A percentile compares a stretch with the other conserved stretches of the same genome.
Conservation (phyloP, 805 yeast species). For the Candida coleopterorum region DNA sequence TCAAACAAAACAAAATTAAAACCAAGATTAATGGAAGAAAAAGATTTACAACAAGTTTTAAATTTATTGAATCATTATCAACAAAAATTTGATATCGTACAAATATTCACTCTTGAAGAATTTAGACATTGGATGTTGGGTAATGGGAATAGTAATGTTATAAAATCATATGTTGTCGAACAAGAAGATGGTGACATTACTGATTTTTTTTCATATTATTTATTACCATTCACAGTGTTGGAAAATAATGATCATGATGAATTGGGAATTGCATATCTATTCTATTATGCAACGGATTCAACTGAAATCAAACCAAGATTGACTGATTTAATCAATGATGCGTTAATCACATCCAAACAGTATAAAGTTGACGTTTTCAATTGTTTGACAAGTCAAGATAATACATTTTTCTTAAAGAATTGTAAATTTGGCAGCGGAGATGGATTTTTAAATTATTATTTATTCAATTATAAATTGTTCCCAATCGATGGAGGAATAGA, state of each 20-base stretch:
- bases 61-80: slow-evolving; percentile 61
- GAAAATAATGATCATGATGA: slow-evolving; percentile 57
- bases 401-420: slow-evolving; percentile 73
- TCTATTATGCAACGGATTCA: slow-evolving; percentile 79
- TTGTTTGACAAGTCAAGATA: slow-evolving; percentile 88
- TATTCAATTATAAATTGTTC: slow-evolving; percentile 84
- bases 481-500: slow-evolving; percentile 80
- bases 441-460: slow-evolving; percentile 83
- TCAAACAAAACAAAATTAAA: slow-evolving; percentile 45
- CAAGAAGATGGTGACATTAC: slow-evolving; percentile 61
- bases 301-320: slow-evolving; percentile 60
- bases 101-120: slow-evolving; percentile 63
- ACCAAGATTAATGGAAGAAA: slow-evolving; percentile 49
- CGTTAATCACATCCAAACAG: slow-evolving; percentile 67
- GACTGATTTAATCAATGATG: slow-evolving; percentile 59
- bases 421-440: slow-evolving; percentile 92
- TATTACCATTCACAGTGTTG: slow-evolving; percentile 82
- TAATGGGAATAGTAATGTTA: slow-evolving; percentile 42
- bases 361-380: slow-evolving; percentile 84
- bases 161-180: slow-evolving; percentile 76
- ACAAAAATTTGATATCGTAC: slow-evolving; percentile 66
- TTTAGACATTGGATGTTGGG: slow-evolving; percentile 80
- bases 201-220: slow-evolving; percentile 86
- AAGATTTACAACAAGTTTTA: slow-evolving; percentile 63
- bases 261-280: slow-evolving; percentile 82